A percentile compares a stretch with the other conserved stretches of the same genome.
phyloP scores from a whole-genome alignment of 2,329 filamentous ascomycete species.

The Neofusicoccum sp. region DNA sequence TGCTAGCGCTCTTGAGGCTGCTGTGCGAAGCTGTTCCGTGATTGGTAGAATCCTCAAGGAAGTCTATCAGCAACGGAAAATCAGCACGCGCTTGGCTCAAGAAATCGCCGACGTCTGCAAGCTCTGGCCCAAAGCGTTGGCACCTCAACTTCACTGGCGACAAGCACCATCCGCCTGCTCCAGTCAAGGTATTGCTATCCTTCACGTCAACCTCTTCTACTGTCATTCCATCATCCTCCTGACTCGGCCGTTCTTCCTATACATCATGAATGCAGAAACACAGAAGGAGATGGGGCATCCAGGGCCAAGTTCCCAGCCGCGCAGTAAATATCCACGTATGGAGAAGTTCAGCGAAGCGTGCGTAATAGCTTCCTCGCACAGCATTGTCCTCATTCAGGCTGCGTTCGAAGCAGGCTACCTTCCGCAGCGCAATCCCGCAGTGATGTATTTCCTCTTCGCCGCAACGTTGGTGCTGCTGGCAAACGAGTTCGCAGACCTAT shows the following conservation, averaged over 20 bases:
- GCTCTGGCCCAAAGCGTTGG: conserved; percentile 54
- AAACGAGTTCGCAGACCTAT: conserved; percentile 44
- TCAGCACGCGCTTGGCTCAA: conserved; percentile 60
- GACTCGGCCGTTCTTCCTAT: conserved; percentile 66
- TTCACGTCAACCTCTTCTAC: conserved; percentile 65
- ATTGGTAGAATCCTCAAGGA: conserved; percentile 62
- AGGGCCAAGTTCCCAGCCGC: conserved; percentile 28
- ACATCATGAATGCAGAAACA: conserved; percentile 53
- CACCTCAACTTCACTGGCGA: conserved; percentile 54
- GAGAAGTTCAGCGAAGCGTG: conserved; percentile 51
- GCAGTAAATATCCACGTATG: conserved; percentile 40
- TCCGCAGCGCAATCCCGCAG: conserved; percentile 42
- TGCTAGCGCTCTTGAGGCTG: conserved; percentile 54
- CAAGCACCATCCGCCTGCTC: conserved; percentile 49
- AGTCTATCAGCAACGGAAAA: conserved; percentile 62
- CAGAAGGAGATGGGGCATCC: conserved; percentile 38
- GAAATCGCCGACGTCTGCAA: conserved; percentile 59
- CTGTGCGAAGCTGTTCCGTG: conserved; percentile 60
- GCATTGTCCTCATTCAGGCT: conserved; percentile 43
- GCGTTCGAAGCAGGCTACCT: conserved; percentile 46
- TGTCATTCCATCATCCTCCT: conserved; percentile 66
- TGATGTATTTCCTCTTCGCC: conserved; percentile 47
- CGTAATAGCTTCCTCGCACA: conserved; percentile 45
- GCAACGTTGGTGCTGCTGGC: conserved; percentile 43
- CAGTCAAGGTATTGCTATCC: conserved; percentile 59